Evolutionary conservation across 176 grass and related monocot species (phyloP).

Genomic region (Puya raimondii): DNA sequence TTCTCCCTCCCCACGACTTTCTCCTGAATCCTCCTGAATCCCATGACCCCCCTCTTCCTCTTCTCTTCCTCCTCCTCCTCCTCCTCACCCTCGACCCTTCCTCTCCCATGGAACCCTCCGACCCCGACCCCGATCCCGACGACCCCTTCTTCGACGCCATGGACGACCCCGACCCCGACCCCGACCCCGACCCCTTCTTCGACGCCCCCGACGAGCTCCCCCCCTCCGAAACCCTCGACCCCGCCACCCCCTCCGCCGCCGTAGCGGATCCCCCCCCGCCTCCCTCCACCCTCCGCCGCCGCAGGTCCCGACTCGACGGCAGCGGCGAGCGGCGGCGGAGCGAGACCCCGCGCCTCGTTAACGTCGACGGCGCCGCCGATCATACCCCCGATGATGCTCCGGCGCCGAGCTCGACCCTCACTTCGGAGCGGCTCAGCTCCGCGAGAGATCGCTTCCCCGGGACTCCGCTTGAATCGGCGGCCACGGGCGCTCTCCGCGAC

Average conservation of each 20-base stretch:
- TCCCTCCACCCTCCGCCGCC: slow-evolving; percentile 15
- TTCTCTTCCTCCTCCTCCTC: not conserved
- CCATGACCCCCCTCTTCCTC: slow-evolving; percentile 3
- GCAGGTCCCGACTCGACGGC: not conserved
- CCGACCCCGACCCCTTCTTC: slow-evolving; percentile 24
- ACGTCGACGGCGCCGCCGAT: not conserved
- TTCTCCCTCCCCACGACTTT: not conserved
- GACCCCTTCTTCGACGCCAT: slow-evolving; percentile 38
- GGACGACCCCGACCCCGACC: not conserved
- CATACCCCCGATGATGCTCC: not conserved
- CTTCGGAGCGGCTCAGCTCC: not conserved
- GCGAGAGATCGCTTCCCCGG: not conserved
- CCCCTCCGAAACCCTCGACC: slow-evolving; percentile 5
- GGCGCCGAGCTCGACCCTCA: not conserved
- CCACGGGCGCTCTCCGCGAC: not conserved
- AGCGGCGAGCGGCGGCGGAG: not conserved
- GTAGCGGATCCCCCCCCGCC: slow-evolving; percentile 3
- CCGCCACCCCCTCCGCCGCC: not conserved
- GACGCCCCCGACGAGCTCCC: slow-evolving; percentile 31
- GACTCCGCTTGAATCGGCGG: not conserved
- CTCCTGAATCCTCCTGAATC: not conserved
- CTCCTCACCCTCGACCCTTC: not conserved
- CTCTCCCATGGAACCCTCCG: slow-evolving; percentile 26
- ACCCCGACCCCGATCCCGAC: not conserved
- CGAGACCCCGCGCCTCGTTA: not conserved